A percentile compares a stretch with the other conserved stretches of the same genome.
Evolutionary conservation across 139 green algal genomes (phyloP).

Genomic region (Tetraselmis chui): DNA sequence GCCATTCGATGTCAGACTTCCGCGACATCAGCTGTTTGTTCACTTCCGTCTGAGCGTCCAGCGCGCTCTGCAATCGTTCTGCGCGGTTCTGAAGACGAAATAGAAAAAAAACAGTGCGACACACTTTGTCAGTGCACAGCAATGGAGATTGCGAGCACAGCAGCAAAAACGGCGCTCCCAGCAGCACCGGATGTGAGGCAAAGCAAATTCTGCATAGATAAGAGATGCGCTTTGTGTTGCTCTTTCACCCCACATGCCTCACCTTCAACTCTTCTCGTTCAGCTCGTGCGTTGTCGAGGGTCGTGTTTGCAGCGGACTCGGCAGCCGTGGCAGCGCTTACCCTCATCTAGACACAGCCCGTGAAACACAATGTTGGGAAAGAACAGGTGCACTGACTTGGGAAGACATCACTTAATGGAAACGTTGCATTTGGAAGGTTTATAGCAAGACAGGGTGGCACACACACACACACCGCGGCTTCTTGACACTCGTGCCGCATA

Average conservation of each 20-base stretch:
- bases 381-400: too few species aligned
- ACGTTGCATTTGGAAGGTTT: too few species aligned
- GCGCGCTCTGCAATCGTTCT: not conserved
- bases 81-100: too few species aligned
- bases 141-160: not conserved
- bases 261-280: too few species aligned
- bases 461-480: constrained; percentile 9
- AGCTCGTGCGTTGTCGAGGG: too few species aligned
- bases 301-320: not conserved
- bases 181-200: not conserved
- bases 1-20: constrained; percentile 55
- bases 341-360: too few species aligned
- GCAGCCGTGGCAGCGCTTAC: not conserved
- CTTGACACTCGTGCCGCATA: constrained; percentile 21
- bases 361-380: too few species aligned
- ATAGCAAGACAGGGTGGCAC: too few species aligned
- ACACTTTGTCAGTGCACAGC: not conserved
- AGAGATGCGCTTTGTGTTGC: too few species aligned
- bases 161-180: not conserved
- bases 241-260: too few species aligned
- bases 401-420: too few species aligned
- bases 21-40: constrained; percentile 46
- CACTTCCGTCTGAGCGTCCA: constrained; percentile 27
- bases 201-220: not conserved
- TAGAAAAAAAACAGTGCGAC: too few species aligned